A percentile compares a stretch with the other conserved stretches of the same genome.
Evolutionary conservation across 2,329 filamentous ascomycete species (phyloP).

Genomic region (Aureobasidium leucospermi): DNA sequence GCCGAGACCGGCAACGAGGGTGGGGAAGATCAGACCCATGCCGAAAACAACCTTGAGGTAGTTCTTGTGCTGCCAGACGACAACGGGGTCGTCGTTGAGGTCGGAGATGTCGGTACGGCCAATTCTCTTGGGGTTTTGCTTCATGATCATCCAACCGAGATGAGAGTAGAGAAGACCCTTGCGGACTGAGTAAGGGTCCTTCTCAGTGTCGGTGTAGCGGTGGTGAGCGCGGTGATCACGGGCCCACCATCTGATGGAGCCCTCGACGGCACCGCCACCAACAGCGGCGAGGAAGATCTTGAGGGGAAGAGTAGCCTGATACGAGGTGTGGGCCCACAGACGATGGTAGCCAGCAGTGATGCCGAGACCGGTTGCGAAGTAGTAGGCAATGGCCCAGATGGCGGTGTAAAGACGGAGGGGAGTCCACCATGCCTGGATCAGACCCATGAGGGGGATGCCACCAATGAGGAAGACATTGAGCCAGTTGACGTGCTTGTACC

Average conservation of each 20-base stretch:
- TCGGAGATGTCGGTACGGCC: constrained; percentile 85
- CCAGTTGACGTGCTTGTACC: constrained; percentile 93
- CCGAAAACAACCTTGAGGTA: constrained; percentile 72
- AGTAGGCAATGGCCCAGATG: constrained; percentile 68
- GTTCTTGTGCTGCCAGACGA: constrained; percentile 82
- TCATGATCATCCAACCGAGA: constrained; percentile 87
- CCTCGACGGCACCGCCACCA: constrained; percentile 76
- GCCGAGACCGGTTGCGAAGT: constrained; percentile 60
- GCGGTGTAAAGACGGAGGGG: constrained; percentile 65
- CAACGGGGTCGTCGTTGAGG: constrained; percentile 76
- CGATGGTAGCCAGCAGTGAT: constrained; percentile 60
- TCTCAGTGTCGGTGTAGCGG: constrained; percentile 86
- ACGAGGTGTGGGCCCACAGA: constrained; percentile 80
- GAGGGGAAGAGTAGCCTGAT: constrained; percentile 68
- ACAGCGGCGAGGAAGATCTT: constrained; percentile 76
- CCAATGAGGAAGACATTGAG: constrained; percentile 78
- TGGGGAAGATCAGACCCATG: constrained; percentile 73
- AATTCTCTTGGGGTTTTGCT: constrained; percentile 84
- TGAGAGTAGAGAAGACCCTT: constrained; percentile 81
- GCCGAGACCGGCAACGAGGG: constrained; percentile 64
- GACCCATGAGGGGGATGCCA: constrained; percentile 65
- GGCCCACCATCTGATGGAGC: constrained; percentile 84
- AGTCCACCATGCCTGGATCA: constrained; percentile 69
- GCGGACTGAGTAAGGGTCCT: constrained; percentile 84
- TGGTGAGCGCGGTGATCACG: constrained; percentile 82